Percentiles rank a stretch among this genome's conserved stretches.
phyloP scores from a whole-genome alignment of 306 rosid species.

The Carpinus viminea region DNA sequence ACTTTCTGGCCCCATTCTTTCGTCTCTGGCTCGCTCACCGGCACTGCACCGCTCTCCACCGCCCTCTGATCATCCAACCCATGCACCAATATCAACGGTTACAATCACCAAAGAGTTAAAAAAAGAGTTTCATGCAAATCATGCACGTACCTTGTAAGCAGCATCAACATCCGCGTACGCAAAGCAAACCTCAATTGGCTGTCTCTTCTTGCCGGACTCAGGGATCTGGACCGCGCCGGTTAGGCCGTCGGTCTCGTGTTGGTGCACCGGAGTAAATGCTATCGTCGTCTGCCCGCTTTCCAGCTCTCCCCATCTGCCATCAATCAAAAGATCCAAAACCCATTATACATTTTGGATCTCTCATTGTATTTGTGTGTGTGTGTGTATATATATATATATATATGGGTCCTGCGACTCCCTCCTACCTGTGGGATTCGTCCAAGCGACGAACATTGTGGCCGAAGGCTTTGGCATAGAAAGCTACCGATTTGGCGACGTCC shows the following conservation, averaged over 20 bases:
- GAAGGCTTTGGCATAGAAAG: conserved; percentile 74
- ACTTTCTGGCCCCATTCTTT: conserved; percentile 93
- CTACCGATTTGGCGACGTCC: conserved; percentile 66
- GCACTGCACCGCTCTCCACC: conserved; percentile 78
- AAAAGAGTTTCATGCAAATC: not conserved
- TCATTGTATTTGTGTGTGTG: not conserved
- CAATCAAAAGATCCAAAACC: not conserved
- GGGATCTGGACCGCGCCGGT: conserved; percentile 60
- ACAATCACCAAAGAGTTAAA: not conserved
- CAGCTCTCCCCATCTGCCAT: conserved; percentile 80
- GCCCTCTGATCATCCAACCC: conserved; percentile 55
- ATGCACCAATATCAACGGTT: not conserved
- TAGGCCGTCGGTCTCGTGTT: conserved; percentile 71
- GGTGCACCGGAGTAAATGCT: conserved; percentile 79
- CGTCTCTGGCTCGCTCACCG: conserved; percentile 65
- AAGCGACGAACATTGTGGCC: conserved; percentile 72
- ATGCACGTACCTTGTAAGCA: conserved; percentile 55
- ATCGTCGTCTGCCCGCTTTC: conserved; percentile 76
- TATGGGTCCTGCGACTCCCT: too few species aligned
- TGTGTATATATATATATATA: too few species aligned
- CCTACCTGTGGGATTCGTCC: conserved; percentile 66
- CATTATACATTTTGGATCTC: not conserved
- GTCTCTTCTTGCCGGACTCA: conserved; percentile 42
- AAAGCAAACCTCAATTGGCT: conserved; percentile 69
- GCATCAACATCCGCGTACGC: conserved; percentile 68